These are phyloP conservation scores for Aspergillus uvarum DNA, from an alignment of 2,329 filamentous ascomycete species.

Conservation along the genomic window DNA sequence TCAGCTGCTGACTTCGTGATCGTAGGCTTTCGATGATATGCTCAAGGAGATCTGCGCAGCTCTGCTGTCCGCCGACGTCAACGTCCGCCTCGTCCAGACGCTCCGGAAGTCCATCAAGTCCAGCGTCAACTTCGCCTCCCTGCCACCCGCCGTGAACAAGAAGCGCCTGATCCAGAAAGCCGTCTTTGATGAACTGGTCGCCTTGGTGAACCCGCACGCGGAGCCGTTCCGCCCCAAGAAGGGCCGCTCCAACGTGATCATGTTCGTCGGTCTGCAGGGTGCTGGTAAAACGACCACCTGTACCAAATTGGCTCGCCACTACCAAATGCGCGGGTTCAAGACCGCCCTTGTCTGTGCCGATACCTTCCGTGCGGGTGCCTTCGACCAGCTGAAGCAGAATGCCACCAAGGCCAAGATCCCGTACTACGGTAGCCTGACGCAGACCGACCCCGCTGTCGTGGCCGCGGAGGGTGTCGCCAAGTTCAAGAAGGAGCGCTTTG, in stretches of 20 bases:
- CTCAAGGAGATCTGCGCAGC: slow-evolving; percentile 97
- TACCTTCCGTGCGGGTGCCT: slow-evolving; percentile 96
- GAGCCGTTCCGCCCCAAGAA: slow-evolving; percentile 97
- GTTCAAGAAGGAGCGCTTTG: slow-evolving; percentile 98
- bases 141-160: slow-evolving; percentile 91
- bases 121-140: slow-evolving; percentile 90
- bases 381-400: slow-evolving; percentile 98
- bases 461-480: slow-evolving; percentile 95
- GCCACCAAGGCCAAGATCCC: slow-evolving; percentile 98
- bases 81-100: slow-evolving; percentile 85
- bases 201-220: slow-evolving; percentile 91
- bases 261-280: slow-evolving; percentile 98
- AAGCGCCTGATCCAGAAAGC: slow-evolving; percentile 97
- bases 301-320: slow-evolving; percentile 93
- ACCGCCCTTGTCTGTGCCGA: slow-evolving; percentile 94
- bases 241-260: slow-evolving; percentile 93
- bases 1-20: slow-evolving; percentile 5
- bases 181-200: slow-evolving; percentile 94
- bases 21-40: slow-evolving; percentile 91
- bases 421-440: slow-evolving; percentile 94
- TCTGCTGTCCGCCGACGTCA: slow-evolving; percentile 94
- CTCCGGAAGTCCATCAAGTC: slow-evolving; percentile 90
- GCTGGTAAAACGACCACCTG: slow-evolving; percentile 97
- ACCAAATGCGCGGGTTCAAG: slow-evolving; percentile 89
- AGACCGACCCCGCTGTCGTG: slow-evolving; percentile 92